Percentiles rank a stretch among this genome's conserved stretches.
Conservation (phyloP, 305 asterid genomes). For the Fraxinus floribunda region DNA sequence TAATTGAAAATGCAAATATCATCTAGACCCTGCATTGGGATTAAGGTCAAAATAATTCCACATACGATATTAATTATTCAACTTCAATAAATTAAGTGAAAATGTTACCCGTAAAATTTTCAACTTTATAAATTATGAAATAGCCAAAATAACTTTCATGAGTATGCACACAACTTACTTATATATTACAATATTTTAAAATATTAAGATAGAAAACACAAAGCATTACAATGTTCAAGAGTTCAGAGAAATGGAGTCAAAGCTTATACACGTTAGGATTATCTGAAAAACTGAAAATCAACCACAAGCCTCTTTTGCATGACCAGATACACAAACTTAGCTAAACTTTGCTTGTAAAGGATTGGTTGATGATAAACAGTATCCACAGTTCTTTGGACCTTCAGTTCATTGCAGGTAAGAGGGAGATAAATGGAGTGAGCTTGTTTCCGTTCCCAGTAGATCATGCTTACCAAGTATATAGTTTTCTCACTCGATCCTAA, state of each 20-base stretch:
- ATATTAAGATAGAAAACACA: neutral
- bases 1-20: neutral
- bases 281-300: neutral
- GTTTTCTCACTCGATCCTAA: neutral
- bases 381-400: neutral
- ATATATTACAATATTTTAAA: neutral
- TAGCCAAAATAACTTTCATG: neutral
- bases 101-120: neutral
- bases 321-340: too few relatives aligned
- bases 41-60: neutral
- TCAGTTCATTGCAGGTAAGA: neutral
- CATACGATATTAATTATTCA: neutral
- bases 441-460: neutral
- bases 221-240: neutral
- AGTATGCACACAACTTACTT: neutral
- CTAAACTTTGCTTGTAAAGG: too few relatives aligned
- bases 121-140: neutral
- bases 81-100: neutral
- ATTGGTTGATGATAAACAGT: neutral
- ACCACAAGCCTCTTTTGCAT: too few relatives aligned
- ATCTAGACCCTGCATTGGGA: neutral
- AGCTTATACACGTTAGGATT: neutral
- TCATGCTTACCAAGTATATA: neutral
- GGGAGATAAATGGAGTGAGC: neutral
- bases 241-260: neutral